A percentile compares a stretch with the other conserved stretches of the same genome.
Conservation (phyloP, 2,329 filamentous ascomycete species). For the Beauveria sp. region DNA sequence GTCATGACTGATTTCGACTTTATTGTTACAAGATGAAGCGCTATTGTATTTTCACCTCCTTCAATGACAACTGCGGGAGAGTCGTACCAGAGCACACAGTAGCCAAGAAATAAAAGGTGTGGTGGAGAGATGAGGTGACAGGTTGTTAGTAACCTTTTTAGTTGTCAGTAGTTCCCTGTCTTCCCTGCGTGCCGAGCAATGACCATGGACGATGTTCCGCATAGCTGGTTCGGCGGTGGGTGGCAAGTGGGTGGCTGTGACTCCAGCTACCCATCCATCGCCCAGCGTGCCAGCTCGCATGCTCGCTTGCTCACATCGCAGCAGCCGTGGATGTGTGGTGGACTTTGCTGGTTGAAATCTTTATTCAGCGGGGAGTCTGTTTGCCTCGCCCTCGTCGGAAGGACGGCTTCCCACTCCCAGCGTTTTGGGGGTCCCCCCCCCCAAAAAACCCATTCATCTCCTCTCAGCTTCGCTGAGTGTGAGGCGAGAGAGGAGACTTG, state of each 20-base stretch:
- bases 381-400: neutral
- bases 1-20: too few relatives aligned
- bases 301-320: neutral
- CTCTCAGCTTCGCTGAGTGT: neutral
- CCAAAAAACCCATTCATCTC: neutral
- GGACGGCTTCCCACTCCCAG: neutral
- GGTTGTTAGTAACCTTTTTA: neutral
- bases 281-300: neutral
- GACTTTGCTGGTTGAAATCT: neutral
- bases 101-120: neutral
- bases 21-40: neutral
- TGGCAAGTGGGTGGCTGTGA: too few relatives aligned
- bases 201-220: slow-evolving; percentile 1
- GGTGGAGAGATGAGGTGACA: neutral
- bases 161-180: too few relatives aligned
- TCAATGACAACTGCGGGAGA: neutral
- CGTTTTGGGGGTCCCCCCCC: neutral
- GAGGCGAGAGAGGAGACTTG: slow-evolving; percentile 2
- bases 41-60: neutral
- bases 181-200: too few relatives aligned
- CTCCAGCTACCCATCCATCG: neutral
- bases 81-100: neutral
- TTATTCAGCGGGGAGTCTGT: slow-evolving; percentile 11
- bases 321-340: neutral
- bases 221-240: slow-evolving; percentile 1